A percentile compares a stretch with the other conserved stretches of the same genome.
These are phyloP conservation scores for Tranzscheliella williamsii DNA, from an alignment of 1,284 basidiomycete species.

Conservation along the genomic window DNA sequence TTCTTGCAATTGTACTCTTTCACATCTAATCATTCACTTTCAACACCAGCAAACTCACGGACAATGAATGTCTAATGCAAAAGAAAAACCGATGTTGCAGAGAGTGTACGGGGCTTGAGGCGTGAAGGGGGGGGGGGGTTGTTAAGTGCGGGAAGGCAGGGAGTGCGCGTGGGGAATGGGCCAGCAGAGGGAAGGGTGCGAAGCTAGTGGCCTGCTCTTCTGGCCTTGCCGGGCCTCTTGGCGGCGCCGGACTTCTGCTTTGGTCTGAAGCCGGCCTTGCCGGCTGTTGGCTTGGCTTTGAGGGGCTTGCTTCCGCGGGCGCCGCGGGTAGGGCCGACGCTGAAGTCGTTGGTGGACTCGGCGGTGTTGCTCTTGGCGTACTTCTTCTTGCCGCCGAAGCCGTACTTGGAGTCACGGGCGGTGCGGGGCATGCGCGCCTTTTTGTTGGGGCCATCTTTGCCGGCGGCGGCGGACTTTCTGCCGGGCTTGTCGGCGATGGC, in stretches of 20 bases:
- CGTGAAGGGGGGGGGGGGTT: too few species aligned
- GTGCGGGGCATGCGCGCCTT: conserved; percentile 51
- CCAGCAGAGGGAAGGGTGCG: not conserved
- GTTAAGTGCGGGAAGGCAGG: too few species aligned
- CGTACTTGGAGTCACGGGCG: conserved; percentile 53
- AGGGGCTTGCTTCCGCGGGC: conserved; percentile 18
- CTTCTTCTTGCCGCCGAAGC: conserved; percentile 57
- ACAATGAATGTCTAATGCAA: too few species aligned
- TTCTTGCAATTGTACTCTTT: too few species aligned
- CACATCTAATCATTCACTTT: too few species aligned
- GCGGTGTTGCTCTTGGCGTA: conserved; percentile 54
- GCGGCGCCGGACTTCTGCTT: conserved; percentile 32
- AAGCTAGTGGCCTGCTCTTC: conserved; percentile 17
- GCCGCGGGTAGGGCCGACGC: conserved; percentile 23
- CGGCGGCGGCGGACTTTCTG: conserved; percentile 5
- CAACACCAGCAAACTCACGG: too few species aligned
- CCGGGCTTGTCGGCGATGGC: conserved; percentile 48
- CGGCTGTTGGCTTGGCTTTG: conserved; percentile 2
- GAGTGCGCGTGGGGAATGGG: too few species aligned
- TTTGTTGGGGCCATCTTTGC: conserved; percentile 6
- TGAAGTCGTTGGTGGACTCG: conserved; percentile 54
- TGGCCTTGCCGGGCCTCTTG: conserved; percentile 31
- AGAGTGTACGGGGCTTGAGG: too few species aligned
- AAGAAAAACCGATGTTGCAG: too few species aligned
- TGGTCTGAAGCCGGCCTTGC: conserved; percentile 29